Evolutionary conservation across 441 rosid species (phyloP).

Genomic region (Adansonia grandidieri): DNA sequence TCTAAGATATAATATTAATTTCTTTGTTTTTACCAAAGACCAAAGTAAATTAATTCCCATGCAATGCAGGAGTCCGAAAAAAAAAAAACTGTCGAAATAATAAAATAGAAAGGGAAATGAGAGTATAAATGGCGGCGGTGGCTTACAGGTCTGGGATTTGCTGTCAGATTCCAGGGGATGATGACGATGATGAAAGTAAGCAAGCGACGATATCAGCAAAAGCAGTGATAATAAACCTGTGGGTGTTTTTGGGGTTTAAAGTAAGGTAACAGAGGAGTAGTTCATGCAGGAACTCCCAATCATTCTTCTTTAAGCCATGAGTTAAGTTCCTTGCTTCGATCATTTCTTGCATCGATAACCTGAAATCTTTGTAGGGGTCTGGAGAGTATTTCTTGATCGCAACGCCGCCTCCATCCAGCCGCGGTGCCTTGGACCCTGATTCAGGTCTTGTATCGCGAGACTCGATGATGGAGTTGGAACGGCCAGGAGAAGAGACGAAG

Average conservation of each 20-base stretch:
- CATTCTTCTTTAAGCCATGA: conserved; percentile 44
- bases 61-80: background rate
- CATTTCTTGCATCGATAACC: conserved; percentile 83
- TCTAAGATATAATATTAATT: conserved; percentile 20
- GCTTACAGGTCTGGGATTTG: background rate
- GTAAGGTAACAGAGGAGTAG: conserved; percentile 70
- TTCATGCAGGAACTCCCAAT: conserved; percentile 73
- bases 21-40: conserved; percentile 25
- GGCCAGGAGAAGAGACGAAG: conserved; percentile 93
- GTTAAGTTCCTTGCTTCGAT: conserved; percentile 63
- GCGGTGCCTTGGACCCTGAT: background rate
- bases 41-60: conserved; percentile 25
- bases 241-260: conserved; percentile 69
- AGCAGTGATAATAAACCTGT: conserved; percentile 68
- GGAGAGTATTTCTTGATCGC: conserved; percentile 68
- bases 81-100: background rate
- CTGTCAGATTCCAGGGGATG: conserved; percentile 26
- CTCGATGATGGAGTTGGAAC: conserved; percentile 80
- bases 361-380: conserved; percentile 78
- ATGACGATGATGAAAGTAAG: conserved; percentile 40
- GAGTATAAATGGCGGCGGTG: conserved; percentile 16
- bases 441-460: conserved; percentile 33
- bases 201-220: conserved; percentile 67
- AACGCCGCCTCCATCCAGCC: conserved; percentile 45
- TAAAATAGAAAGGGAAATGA: background rate